phyloP scores from a whole-genome alignment of 805 yeast genomes.

The Candida cerambycidarum region DNA sequence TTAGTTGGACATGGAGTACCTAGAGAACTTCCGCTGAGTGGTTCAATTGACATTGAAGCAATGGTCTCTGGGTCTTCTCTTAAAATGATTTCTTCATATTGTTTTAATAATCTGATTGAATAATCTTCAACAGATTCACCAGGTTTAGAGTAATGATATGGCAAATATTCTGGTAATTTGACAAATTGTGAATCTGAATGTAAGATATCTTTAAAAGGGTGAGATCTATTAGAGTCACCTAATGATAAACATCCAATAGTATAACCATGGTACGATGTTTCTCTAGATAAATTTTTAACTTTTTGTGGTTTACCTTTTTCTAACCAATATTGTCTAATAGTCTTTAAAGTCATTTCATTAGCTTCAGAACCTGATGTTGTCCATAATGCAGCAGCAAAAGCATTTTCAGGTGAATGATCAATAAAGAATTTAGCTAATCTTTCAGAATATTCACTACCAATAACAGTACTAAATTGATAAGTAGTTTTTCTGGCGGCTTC shows the following conservation, averaged over 20 bases:
- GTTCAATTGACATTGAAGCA: constrained; percentile 26
- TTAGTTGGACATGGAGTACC: constrained; percentile 30
- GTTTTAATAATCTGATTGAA: constrained; percentile 20
- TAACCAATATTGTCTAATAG: constrained; percentile 25
- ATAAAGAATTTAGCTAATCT: constrained; percentile 25
- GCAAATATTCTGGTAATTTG: constrained; percentile 23
- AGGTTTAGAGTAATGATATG: constrained; percentile 29
- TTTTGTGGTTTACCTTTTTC: constrained; percentile 25
- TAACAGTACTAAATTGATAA: constrained; percentile 25
- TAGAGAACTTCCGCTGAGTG: constrained; percentile 28
- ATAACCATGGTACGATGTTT: constrained; percentile 29
- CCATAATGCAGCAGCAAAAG: constrained; percentile 43
- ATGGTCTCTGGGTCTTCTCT: constrained; percentile 29
- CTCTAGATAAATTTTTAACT: constrained; percentile 25
- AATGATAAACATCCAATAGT: constrained; percentile 28
- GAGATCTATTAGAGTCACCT: constrained; percentile 19
- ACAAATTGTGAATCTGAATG: constrained; percentile 18
- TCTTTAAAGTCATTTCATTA: constrained; percentile 29
- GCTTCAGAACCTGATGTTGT: constrained; percentile 33
- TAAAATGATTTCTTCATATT: constrained; percentile 23
- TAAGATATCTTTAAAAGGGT: constrained; percentile 22
- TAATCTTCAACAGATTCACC: constrained; percentile 24
- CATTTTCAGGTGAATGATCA: constrained; percentile 43
- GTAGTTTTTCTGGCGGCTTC: constrained; percentile 23
- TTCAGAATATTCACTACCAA: constrained; percentile 25